A percentile compares a stretch with the other conserved stretches of the same genome.
Evolutionary conservation across 2,329 filamentous ascomycete species (phyloP).

Genomic region (Whalleya microplaca): DNA sequence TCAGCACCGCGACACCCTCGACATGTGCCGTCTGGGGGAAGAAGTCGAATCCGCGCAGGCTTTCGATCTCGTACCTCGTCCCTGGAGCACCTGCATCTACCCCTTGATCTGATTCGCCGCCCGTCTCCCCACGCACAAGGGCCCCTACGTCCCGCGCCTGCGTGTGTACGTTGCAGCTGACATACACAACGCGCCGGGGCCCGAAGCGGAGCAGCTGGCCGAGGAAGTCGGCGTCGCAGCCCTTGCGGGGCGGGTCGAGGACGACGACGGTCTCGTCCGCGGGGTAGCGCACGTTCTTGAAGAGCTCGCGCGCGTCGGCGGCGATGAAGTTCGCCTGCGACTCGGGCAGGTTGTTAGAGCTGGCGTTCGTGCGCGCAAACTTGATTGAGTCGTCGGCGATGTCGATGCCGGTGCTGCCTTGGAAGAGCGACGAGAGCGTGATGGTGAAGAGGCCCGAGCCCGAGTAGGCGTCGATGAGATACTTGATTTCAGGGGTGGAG

Average conservation of each 20-base stretch:
- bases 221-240: conserved; percentile 86
- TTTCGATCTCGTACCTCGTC: conserved; percentile 82
- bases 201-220: conserved; percentile 77
- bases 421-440: conserved; percentile 83
- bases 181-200: conserved; percentile 83
- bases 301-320: conserved; percentile 83
- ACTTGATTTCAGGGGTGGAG: conserved; percentile 64
- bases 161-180: conserved; percentile 97
- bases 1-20: conserved; percentile 69
- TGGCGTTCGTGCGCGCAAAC: conserved; percentile 78
- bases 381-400: conserved; percentile 79
- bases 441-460: conserved; percentile 97
- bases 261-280: conserved; percentile 88
- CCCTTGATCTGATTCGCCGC: conserved; percentile 38
- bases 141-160: conserved; percentile 92
- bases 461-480: conserved; percentile 97
- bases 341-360: conserved; percentile 69
- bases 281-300: conserved; percentile 73
- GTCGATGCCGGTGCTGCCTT: conserved; percentile 87
- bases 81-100: conserved; percentile 32
- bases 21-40: conserved; percentile 85
- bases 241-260: conserved; percentile 94
- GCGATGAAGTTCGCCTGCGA: conserved; percentile 82
- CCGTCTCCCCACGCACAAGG: conserved; percentile 71
- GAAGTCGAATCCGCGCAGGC: conserved; percentile 90